A percentile compares a stretch with the other conserved stretches of the same genome.
These are phyloP conservation scores for Ceratorhiza oryzae-sativae DNA, from an alignment of 1,284 basidiomycete species.

Conservation along the genomic window DNA sequence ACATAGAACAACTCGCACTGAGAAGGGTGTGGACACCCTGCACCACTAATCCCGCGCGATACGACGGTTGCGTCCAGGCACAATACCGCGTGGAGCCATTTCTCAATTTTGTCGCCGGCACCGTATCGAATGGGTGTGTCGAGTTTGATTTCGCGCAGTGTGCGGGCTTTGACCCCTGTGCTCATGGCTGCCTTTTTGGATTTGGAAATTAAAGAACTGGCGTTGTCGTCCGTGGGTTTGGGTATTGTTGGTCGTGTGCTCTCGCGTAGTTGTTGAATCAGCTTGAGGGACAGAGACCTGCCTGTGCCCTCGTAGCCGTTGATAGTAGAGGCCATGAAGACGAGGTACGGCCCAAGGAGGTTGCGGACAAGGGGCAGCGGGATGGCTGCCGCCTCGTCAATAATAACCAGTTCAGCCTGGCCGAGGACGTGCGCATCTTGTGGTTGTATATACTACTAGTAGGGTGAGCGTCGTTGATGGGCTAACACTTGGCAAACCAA, in stretches of 20 bases:
- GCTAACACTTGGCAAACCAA: constrained; percentile 50
- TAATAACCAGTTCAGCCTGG: constrained; percentile 96
- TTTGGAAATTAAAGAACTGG: constrained; percentile 56
- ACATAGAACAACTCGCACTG: constrained; percentile 96
- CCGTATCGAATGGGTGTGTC: constrained; percentile 95
- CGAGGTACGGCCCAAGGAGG: constrained; percentile 95
- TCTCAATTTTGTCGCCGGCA: constrained; percentile 87
- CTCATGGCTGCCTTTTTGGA: constrained; percentile 60
- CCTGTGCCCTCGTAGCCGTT: constrained; percentile 99
- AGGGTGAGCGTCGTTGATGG: constrained; percentile 30
- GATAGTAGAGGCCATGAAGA: constrained; percentile 98
- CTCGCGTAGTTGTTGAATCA: constrained; percentile 96
- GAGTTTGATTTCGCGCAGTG: constrained; percentile 92
- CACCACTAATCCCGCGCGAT: constrained; percentile 62
- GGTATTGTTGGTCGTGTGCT: constrained; percentile 74
- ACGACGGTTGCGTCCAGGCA: constrained; percentile 92
- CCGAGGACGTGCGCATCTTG: constrained; percentile 97
- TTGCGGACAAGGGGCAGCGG: constrained; percentile 94
- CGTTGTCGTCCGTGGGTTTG: constrained; percentile 62
- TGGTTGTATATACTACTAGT: constrained; percentile 91
- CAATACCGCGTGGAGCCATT: constrained; percentile 91
- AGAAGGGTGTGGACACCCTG: constrained; percentile 91
- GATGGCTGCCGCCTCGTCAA: constrained; percentile 98
- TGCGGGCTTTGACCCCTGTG: constrained; percentile 66
- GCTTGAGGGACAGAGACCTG: constrained; percentile 94